Base-by-base conservation (phyloP, 2,329 filamentous ascomycete species). In the Fusarium agapanthi region DNA sequence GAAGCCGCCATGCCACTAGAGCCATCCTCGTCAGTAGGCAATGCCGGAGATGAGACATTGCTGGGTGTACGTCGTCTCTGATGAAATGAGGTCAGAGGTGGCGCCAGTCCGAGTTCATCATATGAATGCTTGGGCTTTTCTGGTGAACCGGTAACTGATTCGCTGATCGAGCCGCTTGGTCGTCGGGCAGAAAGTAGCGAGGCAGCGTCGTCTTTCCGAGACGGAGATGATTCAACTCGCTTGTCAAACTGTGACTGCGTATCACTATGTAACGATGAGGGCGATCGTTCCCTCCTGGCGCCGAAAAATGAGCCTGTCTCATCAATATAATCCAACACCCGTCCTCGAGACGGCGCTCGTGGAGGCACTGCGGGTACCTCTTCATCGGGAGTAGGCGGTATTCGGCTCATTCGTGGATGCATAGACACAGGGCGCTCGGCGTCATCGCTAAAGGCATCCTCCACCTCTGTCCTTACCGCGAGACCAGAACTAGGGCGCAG, bases 21-120 rank as follows among this genome's bases (percentile, higher is more conserved):
- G 50, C 86, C 87, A 59, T 95, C 93, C 61, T 94, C 92, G 56
- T 95, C 93, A 4, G 89, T 91, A 34, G 89, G 90, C 62, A 92
- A 87, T 14, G 87, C 82, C 20, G 91, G 89, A 10, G 88, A 86
- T n/a, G 88, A 90, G 78, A 89, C 86, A 61, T 89, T 87, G 73
- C 91, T 91, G 2, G 88, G 88, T 14, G 88, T 85, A 35, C 66
- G 66, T 41, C 88, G 85, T 74, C 85, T 86, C 2, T 85, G 67
- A 47, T 67, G 82, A 48, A 87, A 88, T 26, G 85, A 68, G 12
- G 84, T 78, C 16, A 85, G 83, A 7, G 88, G 88, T 8, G 88
- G 88, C 6, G 85, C 84, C 47, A 90, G 81, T 6, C 84, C 83
- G 7, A 82, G 76, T n/a, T 86, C 85, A 47, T 90, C 88, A 56